phyloP scores from a whole-genome alignment of 257 asterid species.

The Solanum rostratum region DNA sequence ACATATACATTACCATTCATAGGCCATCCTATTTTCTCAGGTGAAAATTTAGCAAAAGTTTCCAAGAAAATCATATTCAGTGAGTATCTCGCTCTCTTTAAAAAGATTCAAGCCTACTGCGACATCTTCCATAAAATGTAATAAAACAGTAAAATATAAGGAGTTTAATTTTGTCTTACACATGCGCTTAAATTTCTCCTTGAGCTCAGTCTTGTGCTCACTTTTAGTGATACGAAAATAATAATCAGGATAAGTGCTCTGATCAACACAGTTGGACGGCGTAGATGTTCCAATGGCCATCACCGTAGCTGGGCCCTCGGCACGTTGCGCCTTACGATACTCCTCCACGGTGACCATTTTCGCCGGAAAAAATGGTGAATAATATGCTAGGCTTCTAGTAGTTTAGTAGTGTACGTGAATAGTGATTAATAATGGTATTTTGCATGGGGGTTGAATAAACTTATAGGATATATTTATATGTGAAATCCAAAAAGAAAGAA shows the following conservation, averaged over 20 bases:
- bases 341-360: conserved; percentile 65
- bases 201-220: conserved; percentile 51
- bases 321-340: conserved; percentile 49
- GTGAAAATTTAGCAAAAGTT: too few relatives aligned
- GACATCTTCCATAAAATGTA: too few relatives aligned
- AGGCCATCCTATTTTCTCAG: not conserved
- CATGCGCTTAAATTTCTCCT: conserved; percentile 65
- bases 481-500: not conserved
- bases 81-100: too few relatives aligned
- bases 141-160: not conserved
- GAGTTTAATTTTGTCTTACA: conserved; percentile 19
- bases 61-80: too few relatives aligned
- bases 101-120: too few relatives aligned
- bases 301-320: conserved; percentile 72
- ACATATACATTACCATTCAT: not conserved
- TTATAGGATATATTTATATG: not conserved
- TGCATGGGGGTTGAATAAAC: not conserved
- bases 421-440: not conserved
- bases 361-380: not conserved
- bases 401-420: not conserved
- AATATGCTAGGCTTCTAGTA: not conserved
- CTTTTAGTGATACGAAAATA: conserved; percentile 70
- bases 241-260: conserved; percentile 52
- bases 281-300: conserved; percentile 66
- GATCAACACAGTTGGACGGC: conserved; percentile 61